Conservation (phyloP, 768 basidiomycete genomes). For the Thelephora ganbajun region DNA sequence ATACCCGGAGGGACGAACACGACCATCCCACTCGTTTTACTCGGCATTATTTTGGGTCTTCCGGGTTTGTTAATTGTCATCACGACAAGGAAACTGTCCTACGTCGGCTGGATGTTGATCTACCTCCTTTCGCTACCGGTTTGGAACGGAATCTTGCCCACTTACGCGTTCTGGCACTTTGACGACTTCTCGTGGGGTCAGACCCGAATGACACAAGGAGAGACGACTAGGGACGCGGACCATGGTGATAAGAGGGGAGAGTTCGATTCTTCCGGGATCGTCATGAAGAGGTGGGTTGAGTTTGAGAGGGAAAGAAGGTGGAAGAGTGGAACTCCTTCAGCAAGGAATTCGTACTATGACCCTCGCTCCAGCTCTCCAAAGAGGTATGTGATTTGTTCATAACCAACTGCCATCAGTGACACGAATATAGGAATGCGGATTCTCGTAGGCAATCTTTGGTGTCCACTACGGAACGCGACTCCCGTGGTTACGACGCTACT, state of each 20-base stretch:
- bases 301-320: slow-evolving; percentile 93
- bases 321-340: slow-evolving; percentile 74
- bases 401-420: slow-evolving; percentile 3
- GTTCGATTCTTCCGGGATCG: slow-evolving; percentile 92
- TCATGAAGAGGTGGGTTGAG: slow-evolving; percentile 99
- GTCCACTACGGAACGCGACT: slow-evolving; percentile 60
- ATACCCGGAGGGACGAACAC: slow-evolving; percentile 69
- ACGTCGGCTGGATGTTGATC: slow-evolving; percentile 94
- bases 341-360: slow-evolving; percentile 61
- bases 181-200: slow-evolving; percentile 98
- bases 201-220: slow-evolving; percentile 67
- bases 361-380: slow-evolving; percentile 29
- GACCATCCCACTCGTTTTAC: slow-evolving; percentile 81
- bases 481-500: slow-evolving; percentile 39
- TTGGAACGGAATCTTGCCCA: slow-evolving; percentile 93
- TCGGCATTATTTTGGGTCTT: slow-evolving; percentile 90
- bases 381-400: slow-evolving; percentile 33
- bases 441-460: slow-evolving; percentile 60
- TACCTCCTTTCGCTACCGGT: slow-evolving; percentile 88
- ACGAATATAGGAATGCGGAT: slow-evolving; percentile 9
- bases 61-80: slow-evolving; percentile 93
- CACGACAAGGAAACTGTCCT: slow-evolving; percentile 86
- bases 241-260: slow-evolving; percentile 95
- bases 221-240: slow-evolving; percentile 37
- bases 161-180: slow-evolving; percentile 98